Percentiles rank a stretch among this genome's conserved stretches.
phyloP scores from a whole-genome alignment of 2,329 filamentous ascomycete genomes.

The Cadophora luteo-olivacea region DNA sequence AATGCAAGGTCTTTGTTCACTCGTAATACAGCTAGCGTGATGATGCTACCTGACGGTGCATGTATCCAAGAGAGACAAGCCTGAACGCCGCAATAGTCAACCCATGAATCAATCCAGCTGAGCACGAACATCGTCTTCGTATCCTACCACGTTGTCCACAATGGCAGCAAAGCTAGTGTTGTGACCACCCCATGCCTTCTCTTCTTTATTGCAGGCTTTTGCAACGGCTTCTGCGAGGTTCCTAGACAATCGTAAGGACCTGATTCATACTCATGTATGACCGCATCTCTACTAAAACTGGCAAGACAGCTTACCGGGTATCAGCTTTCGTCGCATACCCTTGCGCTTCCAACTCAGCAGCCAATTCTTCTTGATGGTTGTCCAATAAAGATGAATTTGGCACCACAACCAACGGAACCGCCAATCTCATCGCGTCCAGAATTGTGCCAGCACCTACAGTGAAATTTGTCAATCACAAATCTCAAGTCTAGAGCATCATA shows the following conservation, averaged over 20 bases:
- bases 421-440: constrained; percentile 77
- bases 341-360: constrained; percentile 73
- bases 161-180: constrained; percentile 34
- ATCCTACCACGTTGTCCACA: constrained; percentile 38
- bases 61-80: neutral
- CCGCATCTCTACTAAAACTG: neutral
- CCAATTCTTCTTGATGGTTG: constrained; percentile 91
- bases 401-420: constrained; percentile 84
- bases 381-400: constrained; percentile 83
- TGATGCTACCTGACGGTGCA: neutral
- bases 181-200: constrained; percentile 34
- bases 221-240: constrained; percentile 34
- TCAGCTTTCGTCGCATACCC: constrained; percentile 69
- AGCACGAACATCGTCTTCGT: constrained; percentile 38
- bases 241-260: constrained; percentile 17
- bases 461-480: neutral
- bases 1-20: neutral
- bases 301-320: constrained; percentile 32
- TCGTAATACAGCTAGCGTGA: neutral
- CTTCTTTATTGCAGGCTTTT: constrained; percentile 31
- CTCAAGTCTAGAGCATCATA: neutral
- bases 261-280: neutral
- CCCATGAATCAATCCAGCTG: constrained; percentile 28
- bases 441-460: constrained; percentile 85
- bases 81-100: neutral